Base-by-base conservation (phyloP, 257 asterid genomes). In the Nicotiana otophora region DNA sequence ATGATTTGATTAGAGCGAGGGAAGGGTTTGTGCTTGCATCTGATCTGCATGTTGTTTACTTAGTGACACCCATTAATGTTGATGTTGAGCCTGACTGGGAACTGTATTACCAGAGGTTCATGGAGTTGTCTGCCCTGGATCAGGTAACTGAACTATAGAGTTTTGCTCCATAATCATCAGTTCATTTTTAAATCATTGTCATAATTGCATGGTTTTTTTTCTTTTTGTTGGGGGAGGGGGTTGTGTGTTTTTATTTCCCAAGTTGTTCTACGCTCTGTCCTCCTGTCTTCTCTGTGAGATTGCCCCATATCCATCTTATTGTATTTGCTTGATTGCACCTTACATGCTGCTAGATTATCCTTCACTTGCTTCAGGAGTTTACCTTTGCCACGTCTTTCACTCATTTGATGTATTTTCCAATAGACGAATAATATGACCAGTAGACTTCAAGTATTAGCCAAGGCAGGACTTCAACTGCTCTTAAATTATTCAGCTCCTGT, bases 1-100 rank as follows among this genome's bases (percentile, higher is more conserved):
- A 94, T 84, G 98, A 96, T 92, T 92, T 96, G 86, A 53, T 88
- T 66, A 91, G 99, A 89, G 99, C 99, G 69, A 92, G 99, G 86
- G 97, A 96, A 89, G 99, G 98, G n/a, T 96, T 96, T 87, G 98
- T 96, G 77, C 93, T 96, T 26, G 98, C 99, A 77, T 96, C 99
- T 86, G 99, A 96, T 86, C 89, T 96, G 89, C 99, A 96, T 92
- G 86, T 96, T 90, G 98, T 96, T 42, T 96, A 94, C 92, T 85
- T 96, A 88, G 99, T 96, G 55, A 96, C 98, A 84, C 99, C 99
- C 83, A 96, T 90, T 81, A 94, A 94, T 88, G 98, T 93, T 87
- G 98, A 92, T 28, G 95, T 96, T 81, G 98, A 96, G 87, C 99
- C 98, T 39, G 98, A 94, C 79, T 96, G 99, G 99, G 99, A 93